A percentile compares a stretch with the other conserved stretches of the same genome.
Evolutionary conservation across 1,284 basidiomycete species (phyloP).

Genomic region (Clitocybe nebularis): DNA sequence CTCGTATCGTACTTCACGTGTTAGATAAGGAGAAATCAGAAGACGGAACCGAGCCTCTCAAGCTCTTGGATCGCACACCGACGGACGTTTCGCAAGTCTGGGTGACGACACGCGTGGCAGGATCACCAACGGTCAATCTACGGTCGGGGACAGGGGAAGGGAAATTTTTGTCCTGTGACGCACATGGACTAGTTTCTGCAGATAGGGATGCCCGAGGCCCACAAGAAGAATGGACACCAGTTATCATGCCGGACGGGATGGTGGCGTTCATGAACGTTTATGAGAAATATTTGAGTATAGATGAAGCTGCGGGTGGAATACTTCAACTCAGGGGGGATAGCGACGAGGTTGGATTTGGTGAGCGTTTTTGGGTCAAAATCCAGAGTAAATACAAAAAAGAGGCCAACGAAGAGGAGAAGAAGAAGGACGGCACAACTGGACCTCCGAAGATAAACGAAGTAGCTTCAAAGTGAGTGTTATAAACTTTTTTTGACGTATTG

Average conservation of each 20-base stretch:
- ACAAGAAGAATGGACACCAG: constrained; percentile 84
- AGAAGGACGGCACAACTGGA: constrained; percentile 56
- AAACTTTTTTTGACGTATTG: constrained; percentile 6
- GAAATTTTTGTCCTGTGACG: constrained; percentile 83
- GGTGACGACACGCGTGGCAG: constrained; percentile 80
- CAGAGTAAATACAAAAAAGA: constrained; percentile 89
- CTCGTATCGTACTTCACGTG: constrained; percentile 58
- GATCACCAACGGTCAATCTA: constrained; percentile 76
- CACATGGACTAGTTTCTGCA: constrained; percentile 76
- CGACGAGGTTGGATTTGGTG: constrained; percentile 75
- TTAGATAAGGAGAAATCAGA: constrained; percentile 59
- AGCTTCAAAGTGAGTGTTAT: constrained; percentile 61
- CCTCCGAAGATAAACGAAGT: constrained; percentile 64
- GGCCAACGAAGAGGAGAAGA: constrained; percentile 78
- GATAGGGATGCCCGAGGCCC: constrained; percentile 81
- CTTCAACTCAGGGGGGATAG: constrained; percentile 79
- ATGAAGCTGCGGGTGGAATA: constrained; percentile 79
- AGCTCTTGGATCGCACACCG: constrained; percentile 61
- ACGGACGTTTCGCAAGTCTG: constrained; percentile 83
- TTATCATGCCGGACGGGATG: constrained; percentile 74
- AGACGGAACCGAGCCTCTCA: constrained; percentile 33
- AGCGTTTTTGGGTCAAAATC: constrained; percentile 85
- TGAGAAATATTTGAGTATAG: constrained; percentile 77
- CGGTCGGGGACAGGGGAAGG: constrained; percentile 81
- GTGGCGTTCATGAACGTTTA: constrained; percentile 82